phyloP scores from a whole-genome alignment of 2,329 filamentous ascomycete genomes.

The Penicillium expansum region DNA sequence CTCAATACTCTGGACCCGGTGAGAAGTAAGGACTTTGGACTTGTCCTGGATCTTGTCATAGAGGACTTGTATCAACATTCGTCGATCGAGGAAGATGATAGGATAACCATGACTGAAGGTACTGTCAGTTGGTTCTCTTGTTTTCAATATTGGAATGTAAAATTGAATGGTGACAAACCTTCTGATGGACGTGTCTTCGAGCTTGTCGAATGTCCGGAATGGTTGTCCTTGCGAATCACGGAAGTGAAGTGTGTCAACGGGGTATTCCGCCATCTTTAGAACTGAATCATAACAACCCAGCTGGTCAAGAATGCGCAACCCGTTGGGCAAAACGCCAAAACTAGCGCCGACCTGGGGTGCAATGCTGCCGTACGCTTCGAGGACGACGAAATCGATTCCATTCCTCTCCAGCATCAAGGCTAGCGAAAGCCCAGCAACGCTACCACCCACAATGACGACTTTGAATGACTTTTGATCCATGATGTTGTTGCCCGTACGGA shows the following conservation, averaged over 20 bases:
- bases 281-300: slow-evolving; percentile 40
- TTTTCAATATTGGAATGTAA: neutral
- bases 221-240: slow-evolving; percentile 4
- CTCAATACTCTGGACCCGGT: slow-evolving; percentile 12
- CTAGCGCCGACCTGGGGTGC: slow-evolving; percentile 49
- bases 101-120: slow-evolving; percentile 23
- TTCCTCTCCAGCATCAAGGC: slow-evolving; percentile 47
- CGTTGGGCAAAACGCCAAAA: slow-evolving; percentile 48
- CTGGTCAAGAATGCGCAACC: slow-evolving; percentile 50
- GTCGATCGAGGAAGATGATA: slow-evolving; percentile 23
- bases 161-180: slow-evolving; percentile 1
- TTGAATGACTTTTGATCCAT: slow-evolving; percentile 14
- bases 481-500: neutral
- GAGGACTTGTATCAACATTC: slow-evolving; percentile 24
- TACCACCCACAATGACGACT: slow-evolving; percentile 50
- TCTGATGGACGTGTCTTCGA: neutral
- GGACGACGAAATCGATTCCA: slow-evolving; percentile 48
- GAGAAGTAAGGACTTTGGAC: slow-evolving; percentile 16
- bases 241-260: slow-evolving; percentile 10
- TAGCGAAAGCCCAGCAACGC: slow-evolving; percentile 47
- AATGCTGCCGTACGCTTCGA: slow-evolving; percentile 43
- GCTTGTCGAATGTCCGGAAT: slow-evolving; percentile 5
- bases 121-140: neutral
- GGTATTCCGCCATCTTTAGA: slow-evolving; percentile 5
- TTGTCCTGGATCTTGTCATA: slow-evolving; percentile 27